Evolutionary conservation across 23 red algal species (phyloP).

Genomic region (Pyropia yezoensis): DNA sequence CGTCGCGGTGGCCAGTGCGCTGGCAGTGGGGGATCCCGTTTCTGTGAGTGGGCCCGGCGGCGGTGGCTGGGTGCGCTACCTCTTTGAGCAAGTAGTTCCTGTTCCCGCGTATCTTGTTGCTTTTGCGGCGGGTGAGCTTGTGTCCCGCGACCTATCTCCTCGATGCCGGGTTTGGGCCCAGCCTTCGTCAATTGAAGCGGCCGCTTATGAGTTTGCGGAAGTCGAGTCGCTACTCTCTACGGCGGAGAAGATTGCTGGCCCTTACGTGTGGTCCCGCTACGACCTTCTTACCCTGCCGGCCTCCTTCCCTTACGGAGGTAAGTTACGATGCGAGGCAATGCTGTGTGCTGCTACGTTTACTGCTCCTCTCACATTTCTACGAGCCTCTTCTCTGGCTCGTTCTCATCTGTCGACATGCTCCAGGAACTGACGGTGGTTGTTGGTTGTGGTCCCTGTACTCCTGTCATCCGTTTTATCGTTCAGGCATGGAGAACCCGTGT

Average conservation of each 20-base stretch:
- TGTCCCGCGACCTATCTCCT: constrained; percentile 22
- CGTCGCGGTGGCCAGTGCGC: constrained; percentile 18
- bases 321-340: not conserved
- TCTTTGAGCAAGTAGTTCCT: constrained; percentile 38
- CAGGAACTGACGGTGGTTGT: too few species aligned
- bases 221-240: constrained; percentile 28
- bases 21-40: constrained; percentile 26
- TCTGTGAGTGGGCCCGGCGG: constrained; percentile 4
- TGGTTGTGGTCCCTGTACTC: too few species aligned
- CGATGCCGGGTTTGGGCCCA: constrained; percentile 47
- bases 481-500: constrained; percentile 62
- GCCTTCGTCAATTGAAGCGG: constrained; percentile 20
- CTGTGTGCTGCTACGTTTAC: too few species aligned
- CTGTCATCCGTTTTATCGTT: not conserved
- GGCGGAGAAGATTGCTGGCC: constrained; percentile 38
- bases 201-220: constrained; percentile 37
- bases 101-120: constrained; percentile 56
- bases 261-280: constrained; percentile 49
- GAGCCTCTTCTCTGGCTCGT: too few species aligned
- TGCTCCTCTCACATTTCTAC: too few species aligned
- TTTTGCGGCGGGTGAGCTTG: constrained; percentile 34
- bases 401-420: too few species aligned
- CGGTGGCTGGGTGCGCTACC: constrained; percentile 6
- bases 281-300: constrained; percentile 50
- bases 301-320: constrained; percentile 55